Base-by-base conservation (phyloP, 371 early-diverging fungal genomes). In the Coemansia sp. region DNA sequence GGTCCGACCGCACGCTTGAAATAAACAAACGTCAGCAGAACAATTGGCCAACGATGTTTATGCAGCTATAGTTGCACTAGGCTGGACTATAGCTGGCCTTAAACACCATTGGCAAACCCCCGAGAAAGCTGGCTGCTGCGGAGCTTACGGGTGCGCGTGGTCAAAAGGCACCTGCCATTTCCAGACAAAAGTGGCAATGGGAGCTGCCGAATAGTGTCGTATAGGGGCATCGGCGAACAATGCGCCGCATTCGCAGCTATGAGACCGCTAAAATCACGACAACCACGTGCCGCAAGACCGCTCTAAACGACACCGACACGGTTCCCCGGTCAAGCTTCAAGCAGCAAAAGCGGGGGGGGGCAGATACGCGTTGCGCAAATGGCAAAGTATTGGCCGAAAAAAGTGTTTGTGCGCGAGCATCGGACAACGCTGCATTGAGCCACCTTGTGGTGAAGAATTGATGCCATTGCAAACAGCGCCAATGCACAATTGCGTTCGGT, bases 371-470 rank as follows among this genome's bases (percentile, higher is more conserved):
- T 26, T 26, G 26, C 26, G 26, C 26, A 26, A 26, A 26, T 26
- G 26, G 26, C 26, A 26, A n/a, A 43, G 20, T 16, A 47, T 47
- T 7, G 16, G n/a, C 16, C 3, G 51, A 34, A 16, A 36, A 11
- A 13, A 36, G 20, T 36, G 35, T 35, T 53, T 53, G 53, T 47
- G 58, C 13, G 31, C 45, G 32, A 35, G 9, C 34, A 39, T 57
- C 20, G 45, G 26, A 35, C 41, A 34, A n/a, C 32, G 36, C 55
- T n/a, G 39, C 55, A 45, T 57, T 57, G 47, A 57, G 58, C 58
- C 58, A 57, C 58, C 58, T 8, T 5, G 9, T 26, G 14, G 39
- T 41, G 30, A 16, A 55, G 26, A 54, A 9, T 7, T 55, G n/a
- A 1, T 20, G 20, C 14, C 38, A 38, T 20, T 16, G 47, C 47